Evolutionary conservation across 257 asterid species (phyloP).

Genomic region (Sherardia arvensis): DNA sequence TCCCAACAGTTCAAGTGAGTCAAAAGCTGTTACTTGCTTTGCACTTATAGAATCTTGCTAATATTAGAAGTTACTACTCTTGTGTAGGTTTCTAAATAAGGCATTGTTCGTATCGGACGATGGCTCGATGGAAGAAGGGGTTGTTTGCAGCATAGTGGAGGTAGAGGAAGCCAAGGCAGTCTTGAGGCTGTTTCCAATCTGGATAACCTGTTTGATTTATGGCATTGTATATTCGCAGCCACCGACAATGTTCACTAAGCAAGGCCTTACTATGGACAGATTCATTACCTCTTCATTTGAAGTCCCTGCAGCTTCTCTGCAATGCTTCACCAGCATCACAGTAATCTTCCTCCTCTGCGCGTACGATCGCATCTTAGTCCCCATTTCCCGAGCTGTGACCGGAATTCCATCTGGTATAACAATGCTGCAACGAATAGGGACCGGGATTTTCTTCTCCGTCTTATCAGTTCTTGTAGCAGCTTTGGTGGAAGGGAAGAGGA

Average conservation of each 20-base stretch:
- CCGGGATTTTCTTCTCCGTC: conserved; percentile 15
- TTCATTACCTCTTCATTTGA: conserved; percentile 12
- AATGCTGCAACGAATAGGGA: conserved; percentile 23
- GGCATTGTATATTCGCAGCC: conserved; percentile 24
- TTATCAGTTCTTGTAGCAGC: conserved; percentile 17
- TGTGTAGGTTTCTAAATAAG: conserved; percentile 21
- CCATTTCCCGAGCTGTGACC: conserved; percentile 12
- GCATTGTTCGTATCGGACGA: conserved; percentile 12
- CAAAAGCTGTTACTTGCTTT: no score
- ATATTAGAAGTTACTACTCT: background rate
- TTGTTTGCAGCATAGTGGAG: conserved; percentile 17
- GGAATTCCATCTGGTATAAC: conserved; percentile 24
- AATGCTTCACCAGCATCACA: conserved; percentile 6
- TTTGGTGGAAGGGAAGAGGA: conserved; percentile 18
- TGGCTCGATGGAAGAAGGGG: conserved; percentile 11
- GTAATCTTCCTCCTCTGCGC: conserved; percentile 10
- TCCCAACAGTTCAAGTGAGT: conserved; percentile 23
- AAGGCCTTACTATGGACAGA: conserved; percentile 22
- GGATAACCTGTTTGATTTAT: conserved; percentile 20
- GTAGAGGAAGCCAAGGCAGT: conserved; percentile 27
- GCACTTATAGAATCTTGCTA: no score
- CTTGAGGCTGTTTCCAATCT: conserved; percentile 23
- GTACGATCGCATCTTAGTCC: conserved; percentile 17
- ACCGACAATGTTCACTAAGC: conserved; percentile 23
- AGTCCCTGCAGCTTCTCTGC: conserved; percentile 11